Evolutionary conservation across 345 rosid genomes (phyloP), one percentile per base, ranked within the genome.

Genomic region (Lumnitzera racemosa): DNA sequence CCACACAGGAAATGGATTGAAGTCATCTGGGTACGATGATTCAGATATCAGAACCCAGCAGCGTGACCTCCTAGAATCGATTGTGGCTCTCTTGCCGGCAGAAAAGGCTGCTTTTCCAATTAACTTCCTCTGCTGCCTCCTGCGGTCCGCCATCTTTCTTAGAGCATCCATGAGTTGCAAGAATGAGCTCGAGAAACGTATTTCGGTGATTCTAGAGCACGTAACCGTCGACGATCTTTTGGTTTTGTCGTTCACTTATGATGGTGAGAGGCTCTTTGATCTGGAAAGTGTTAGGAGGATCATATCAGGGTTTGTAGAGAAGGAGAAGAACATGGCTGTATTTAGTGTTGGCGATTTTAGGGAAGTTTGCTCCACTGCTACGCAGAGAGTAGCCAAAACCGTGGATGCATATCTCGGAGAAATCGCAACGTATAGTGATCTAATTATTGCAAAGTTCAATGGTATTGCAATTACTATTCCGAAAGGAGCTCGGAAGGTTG

Each of bases 71-170:
- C 80, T 94, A 1, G 83, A 87, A 57, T 76, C 91, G 0, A 78
- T 94, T 9, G 83, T 90, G 49, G 27, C 87, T 5, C 81, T 87
- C 1, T 58, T 94, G 58, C 97, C 99, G 20, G 54, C 85, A 0
- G 97, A 94, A 53, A 89, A 81, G 48, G 86, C 90, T 2, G 75
- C 90, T 48, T 78, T 94, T 61, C 91, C 95, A 0, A 67, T 88
- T 56, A 84, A 86, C 48, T 94, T 90, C 83, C 83, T 94, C 62
- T 89, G 91, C 56, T 89, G 96, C 69, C 87, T 94, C 55, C 91
- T 94, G 61, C 97, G 99, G 9, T 80, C 90, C 0, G 87, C 95
- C 3, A 79, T 80, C 67, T 94, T 74, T 67, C 85, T 94, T 55
- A 74, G 75, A 48, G 75, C 90, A 48, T 80, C 90, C 2, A 46